A percentile compares a stretch with the other conserved stretches of the same genome.
Evolutionary conservation across 2,329 filamentous ascomycete species (phyloP).

Genomic region (Aschersonia sp.): DNA sequence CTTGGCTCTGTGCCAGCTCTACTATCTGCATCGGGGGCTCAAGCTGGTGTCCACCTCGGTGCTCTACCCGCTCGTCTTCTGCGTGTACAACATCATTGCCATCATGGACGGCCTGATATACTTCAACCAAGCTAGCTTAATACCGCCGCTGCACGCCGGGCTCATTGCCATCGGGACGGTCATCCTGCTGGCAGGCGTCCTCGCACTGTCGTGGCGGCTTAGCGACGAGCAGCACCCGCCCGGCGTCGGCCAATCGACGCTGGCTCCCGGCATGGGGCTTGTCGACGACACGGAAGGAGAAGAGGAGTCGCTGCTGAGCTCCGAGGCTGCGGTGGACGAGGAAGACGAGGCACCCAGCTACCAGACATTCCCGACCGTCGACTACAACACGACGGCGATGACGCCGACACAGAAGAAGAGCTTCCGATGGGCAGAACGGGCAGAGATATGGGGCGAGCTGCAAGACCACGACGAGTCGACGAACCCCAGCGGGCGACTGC

Average conservation of each 20-base stretch:
- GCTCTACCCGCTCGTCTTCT: conserved; percentile 93
- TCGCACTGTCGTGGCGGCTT: conserved; percentile 86
- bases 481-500: conserved; percentile 16
- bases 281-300: conserved; percentile 54
- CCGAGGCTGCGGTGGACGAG: conserved; percentile 26
- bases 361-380: conserved; percentile 32
- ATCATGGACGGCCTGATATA: conserved; percentile 96
- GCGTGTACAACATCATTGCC: conserved; percentile 97
- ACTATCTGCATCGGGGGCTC: conserved; percentile 85
- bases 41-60: conserved; percentile 93
- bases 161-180: conserved; percentile 77
- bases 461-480: conserved; percentile 51
- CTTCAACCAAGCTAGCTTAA: conserved; percentile 73
- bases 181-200: conserved; percentile 73
- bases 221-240: conserved; percentile 58
- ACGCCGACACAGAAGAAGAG: conserved; percentile 31
- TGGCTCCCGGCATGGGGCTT: conserved; percentile 72
- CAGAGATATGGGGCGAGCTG: conserved; percentile 79
- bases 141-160: conserved; percentile 61
- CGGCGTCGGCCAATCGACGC: conserved; percentile 47
- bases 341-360: conserved; percentile 23
- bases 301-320: conserved; percentile 39
- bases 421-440: conserved; percentile 48
- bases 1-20: conserved; percentile 79
- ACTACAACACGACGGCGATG: conserved; percentile 21